Base-by-base conservation (phyloP, 2,329 filamentous ascomycete species). In the Trichoderma sp. region DNA sequence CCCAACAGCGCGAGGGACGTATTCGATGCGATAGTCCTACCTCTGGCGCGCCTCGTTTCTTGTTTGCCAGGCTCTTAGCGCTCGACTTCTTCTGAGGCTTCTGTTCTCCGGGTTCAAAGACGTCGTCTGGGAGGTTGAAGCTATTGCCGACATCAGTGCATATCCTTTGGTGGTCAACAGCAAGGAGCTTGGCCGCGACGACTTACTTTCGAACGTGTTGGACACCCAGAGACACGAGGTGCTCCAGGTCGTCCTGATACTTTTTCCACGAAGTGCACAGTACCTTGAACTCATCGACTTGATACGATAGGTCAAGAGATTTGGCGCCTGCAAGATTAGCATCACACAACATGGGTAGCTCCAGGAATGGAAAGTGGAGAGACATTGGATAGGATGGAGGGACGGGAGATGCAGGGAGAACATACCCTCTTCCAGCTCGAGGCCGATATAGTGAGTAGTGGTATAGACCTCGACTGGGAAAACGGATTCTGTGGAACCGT, bases 381-480 rank as follows among this genome's bases (percentile, higher is more conserved):
- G 34, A 14, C 34, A 14, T 2, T 39, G 34, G 34, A 39, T 1
- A 30, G 2, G 10, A 15, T 12, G 12, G 5, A 51, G 61, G 12
- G 17, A 19, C 30, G 7, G 34, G 41, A 45, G 26, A 14, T 17
- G 12, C 30, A 9, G 14, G 39, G 30, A 28, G n/a, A 54, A 80
- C 85, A 75, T 83, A 92, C 91, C 89, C 81, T 89, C 85, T 44
- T 84, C 83, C 63, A 97, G 79, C 71, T 94, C 90, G 55, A 98
- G 83, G 43, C 95, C 95, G 73, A 99, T 92, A 74, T 98, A 99
- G 76, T 93, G 94, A 1, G 93, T 97, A 26, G 92, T 93, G 0
- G 94, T 98, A 75, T 91, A 96, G 30, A 98, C 80, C 64, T 82
- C 80, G 50, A 71, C 74, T 17, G 68, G 66, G 7, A 39, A 60